Conservation (phyloP, 148 eudicot species). For the Nepenthes gracilis region DNA sequence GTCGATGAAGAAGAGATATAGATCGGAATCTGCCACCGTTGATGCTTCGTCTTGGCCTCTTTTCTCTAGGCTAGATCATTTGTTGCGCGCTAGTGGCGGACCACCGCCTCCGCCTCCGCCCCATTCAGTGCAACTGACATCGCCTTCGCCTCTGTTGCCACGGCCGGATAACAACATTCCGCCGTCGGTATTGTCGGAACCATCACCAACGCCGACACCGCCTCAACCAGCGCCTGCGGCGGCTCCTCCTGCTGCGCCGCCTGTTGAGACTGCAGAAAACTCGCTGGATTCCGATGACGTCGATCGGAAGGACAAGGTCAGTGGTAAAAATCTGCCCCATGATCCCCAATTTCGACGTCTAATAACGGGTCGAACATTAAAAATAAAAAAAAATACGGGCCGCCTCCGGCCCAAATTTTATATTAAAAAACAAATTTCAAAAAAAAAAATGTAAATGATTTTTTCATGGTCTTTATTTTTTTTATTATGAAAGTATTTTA, state of each 20-base stretch:
- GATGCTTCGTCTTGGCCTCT: constrained; percentile 78
- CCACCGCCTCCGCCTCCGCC: constrained; percentile 10
- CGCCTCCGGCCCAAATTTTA: too few relatives aligned
- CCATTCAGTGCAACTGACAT: neutral
- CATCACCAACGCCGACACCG: neutral
- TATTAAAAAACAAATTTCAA: too few relatives aligned
- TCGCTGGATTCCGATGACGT: constrained; percentile 43
- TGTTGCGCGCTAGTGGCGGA: constrained; percentile 42
- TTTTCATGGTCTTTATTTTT: too few relatives aligned
- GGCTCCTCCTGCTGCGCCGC: constrained; percentile 1
- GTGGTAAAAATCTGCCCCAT: constrained; percentile 5
- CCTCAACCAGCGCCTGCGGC: neutral
- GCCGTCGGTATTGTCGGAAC: constrained; percentile 14
- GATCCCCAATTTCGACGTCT: neutral
- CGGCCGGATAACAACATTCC: constrained; percentile 3
- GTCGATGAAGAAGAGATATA: constrained; percentile 89
- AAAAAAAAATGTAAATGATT: too few relatives aligned
- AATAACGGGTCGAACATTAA: too few relatives aligned
- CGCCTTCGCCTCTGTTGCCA: neutral
- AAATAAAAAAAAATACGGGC: too few relatives aligned
- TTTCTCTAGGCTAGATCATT: constrained; percentile 50
- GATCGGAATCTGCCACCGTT: constrained; percentile 64
- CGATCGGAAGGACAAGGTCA: constrained; percentile 41
- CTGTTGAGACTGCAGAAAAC: constrained; percentile 27
- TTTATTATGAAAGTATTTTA: too few relatives aligned